Evolutionary conservation across 768 basidiomycete genomes (phyloP).

Genomic region (Kwoniella sp.): DNA sequence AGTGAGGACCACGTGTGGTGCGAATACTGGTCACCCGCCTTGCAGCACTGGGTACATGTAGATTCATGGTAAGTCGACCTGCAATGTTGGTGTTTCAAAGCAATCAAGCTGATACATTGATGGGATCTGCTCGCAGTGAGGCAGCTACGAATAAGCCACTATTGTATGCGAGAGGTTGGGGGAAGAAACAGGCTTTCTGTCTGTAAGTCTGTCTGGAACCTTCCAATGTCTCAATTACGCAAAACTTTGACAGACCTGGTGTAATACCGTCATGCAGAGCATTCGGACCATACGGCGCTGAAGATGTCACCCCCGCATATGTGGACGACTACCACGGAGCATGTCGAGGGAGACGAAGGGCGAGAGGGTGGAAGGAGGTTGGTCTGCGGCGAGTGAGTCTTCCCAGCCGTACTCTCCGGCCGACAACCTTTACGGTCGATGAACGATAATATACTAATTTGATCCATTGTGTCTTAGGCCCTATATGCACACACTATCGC

Average conservation of each 20-base stretch:
- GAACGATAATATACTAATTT: not conserved
- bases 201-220: conserved; percentile 44
- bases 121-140: conserved; percentile 42
- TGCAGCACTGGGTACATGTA: conserved; percentile 58
- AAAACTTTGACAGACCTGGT: not conserved
- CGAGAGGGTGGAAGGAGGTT: conserved; percentile 39
- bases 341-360: conserved; percentile 30
- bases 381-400: conserved; percentile 43
- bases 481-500: conserved; percentile 42
- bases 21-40: conserved; percentile 52
- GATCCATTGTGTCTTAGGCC: conserved; percentile 28
- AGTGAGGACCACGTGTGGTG: conserved; percentile 60
- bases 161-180: conserved; percentile 59
- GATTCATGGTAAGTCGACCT: conserved; percentile 54
- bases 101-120: conserved; percentile 14
- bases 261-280: conserved; percentile 26
- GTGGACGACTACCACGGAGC: conserved; percentile 42
- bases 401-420: not conserved
- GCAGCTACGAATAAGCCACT: conserved; percentile 55
- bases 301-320: conserved; percentile 51
- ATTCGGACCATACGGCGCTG: conserved; percentile 39
- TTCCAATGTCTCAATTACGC: not conserved
- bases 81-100: too few relatives aligned
- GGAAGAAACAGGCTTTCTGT: conserved; percentile 58
- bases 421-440: too few relatives aligned